Conservation (phyloP, 2,329 filamentous ascomycete species). For the Metarhizium brunneum region DNA sequence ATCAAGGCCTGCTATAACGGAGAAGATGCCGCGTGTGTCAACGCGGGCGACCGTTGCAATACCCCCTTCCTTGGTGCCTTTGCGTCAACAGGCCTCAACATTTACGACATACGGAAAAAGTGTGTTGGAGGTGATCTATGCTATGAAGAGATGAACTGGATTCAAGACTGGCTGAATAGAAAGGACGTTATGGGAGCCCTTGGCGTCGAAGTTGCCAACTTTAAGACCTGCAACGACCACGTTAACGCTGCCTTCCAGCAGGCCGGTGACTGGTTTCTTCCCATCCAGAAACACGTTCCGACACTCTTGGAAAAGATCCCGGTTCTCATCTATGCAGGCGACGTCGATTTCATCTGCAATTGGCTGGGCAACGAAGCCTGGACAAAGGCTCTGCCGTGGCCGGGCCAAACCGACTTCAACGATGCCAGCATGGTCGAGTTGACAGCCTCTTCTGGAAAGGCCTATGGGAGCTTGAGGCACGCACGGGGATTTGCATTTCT, state of each 20-base stretch:
- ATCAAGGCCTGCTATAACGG: constrained; percentile 88
- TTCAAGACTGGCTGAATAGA: constrained; percentile 79
- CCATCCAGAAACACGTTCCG: constrained; percentile 83
- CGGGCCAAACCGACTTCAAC: constrained; percentile 73
- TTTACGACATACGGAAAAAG: constrained; percentile 85
- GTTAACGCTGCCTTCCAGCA: constrained; percentile 97
- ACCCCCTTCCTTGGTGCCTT: constrained; percentile 89
- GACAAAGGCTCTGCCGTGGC: constrained; percentile 88
- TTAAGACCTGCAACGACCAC: constrained; percentile 94
- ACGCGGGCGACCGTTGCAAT: constrained; percentile 45
- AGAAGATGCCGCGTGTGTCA: constrained; percentile 84
- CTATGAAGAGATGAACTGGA: constrained; percentile 83
- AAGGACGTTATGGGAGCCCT: constrained; percentile 73
- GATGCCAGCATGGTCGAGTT: constrained; percentile 61
- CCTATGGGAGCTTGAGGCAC: constrained; percentile 72
- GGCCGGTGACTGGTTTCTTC: constrained; percentile 97
- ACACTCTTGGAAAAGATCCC: constrained; percentile 81
- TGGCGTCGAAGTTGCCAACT: constrained; percentile 76
- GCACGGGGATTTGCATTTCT: constrained; percentile 90
- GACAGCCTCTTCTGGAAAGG: constrained; percentile 37
- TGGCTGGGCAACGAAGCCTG: constrained; percentile 97
- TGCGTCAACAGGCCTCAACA: constrained; percentile 84
- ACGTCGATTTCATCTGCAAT: constrained; percentile 87
- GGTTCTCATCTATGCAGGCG: constrained; percentile 85
- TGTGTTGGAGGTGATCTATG: constrained; percentile 79